Base-by-base conservation (phyloP, 352 stramenopile genomes). In the Hyaloperonospora brassicae region DNA sequence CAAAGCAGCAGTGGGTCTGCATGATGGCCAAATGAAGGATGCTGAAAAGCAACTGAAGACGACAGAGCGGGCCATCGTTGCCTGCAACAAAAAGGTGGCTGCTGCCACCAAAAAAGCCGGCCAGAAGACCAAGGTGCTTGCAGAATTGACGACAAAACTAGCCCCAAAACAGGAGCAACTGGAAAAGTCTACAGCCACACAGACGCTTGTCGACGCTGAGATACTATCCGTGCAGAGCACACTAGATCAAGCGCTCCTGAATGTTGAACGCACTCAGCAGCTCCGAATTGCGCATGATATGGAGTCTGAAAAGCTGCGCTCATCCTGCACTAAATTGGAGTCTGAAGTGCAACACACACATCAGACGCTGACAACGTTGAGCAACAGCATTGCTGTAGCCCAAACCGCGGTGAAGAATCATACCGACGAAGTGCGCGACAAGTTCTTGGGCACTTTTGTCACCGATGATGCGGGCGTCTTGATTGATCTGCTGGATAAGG, bases 341-440 rank as follows among this genome's bases (percentile, higher is more conserved):
- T 45, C 50, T 14, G 52, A 68, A 17, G 59, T 61, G 23, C 47
- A 56, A 13, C 34, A 52, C n/a, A 23, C n/a, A 31, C 38, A 51
- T 8, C 51, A 50, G 10, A 45, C 11, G 4, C 1, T 66, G n/a
- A 31, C 34, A 30, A 40, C 14, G 24, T 45, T 61, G 31, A 63
- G 51, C 22, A 34, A 40, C 5, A 54, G 35, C 27, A 57, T 61
- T 23, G 9, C 48, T n/a, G 47, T 35, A n/a, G 42, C 56, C 24
- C 43, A 68, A 62, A 68, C 52, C 11, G 52, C 59, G n/a, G 56
- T 72, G 46, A 68, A 62, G 52, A 72, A 72, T 30, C 64, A 52
- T 40, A 52, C 57, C 22, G 58, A 70, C 21, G 62, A 68, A 61
- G 46, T 74, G 42, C 66, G 66, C 5, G 53, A 66, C 14, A 71